Conservation (phyloP, 495 filamentous ascomycete genomes). For the Talaromyces thailandensis region DNA sequence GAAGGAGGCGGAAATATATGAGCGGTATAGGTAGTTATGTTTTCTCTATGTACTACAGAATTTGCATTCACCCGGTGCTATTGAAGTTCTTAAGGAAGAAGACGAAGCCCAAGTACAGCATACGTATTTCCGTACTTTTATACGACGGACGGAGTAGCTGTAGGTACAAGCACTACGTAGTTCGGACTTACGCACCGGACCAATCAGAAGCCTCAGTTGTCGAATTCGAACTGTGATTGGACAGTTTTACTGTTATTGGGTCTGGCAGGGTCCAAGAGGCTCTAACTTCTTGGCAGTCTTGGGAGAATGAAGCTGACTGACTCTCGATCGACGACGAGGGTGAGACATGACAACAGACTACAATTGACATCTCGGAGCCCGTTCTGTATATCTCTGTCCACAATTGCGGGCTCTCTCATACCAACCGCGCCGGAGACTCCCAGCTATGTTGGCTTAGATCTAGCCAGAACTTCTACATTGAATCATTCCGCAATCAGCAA, state of each 20-base stretch:
- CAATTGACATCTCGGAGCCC: neutral
- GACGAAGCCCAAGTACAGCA: too few relatives aligned
- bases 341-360: neutral
- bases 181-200: neutral
- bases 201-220: neutral
- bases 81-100: too few relatives aligned
- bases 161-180: neutral
- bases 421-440: neutral
- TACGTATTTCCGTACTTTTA: too few relatives aligned
- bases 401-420: neutral
- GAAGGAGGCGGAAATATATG: conserved; percentile 51
- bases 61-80: too few relatives aligned
- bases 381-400: neutral
- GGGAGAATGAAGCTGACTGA: neutral
- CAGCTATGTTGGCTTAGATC: neutral
- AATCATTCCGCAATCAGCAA: neutral
- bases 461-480: neutral
- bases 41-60: too few relatives aligned
- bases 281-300: neutral
- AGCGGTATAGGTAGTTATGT: conserved; percentile 33
- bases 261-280: neutral
- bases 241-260: neutral
- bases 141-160: too few relatives aligned
- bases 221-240: neutral
- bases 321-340: neutral